Evolutionary conservation across 2,329 filamentous ascomycete genomes (phyloP).

Genomic region (Madurella fahalii): DNA sequence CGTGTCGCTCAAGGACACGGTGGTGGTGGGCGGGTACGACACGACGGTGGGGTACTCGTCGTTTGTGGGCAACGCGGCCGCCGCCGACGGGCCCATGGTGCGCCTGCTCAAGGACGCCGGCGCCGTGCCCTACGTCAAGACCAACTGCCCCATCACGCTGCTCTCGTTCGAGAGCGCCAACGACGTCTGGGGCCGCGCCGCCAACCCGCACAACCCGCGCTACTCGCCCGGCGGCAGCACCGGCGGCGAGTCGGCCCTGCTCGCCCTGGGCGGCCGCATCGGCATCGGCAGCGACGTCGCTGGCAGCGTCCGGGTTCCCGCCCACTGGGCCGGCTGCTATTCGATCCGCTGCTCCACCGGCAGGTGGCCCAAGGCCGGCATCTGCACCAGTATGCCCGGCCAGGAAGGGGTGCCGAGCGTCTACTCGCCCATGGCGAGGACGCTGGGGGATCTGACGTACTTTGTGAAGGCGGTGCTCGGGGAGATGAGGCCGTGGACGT

Average conservation of each 20-base stretch:
- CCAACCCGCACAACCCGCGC: constrained; percentile 76
- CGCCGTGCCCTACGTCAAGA: constrained; percentile 89
- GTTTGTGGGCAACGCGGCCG: constrained; percentile 63
- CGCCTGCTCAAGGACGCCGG: constrained; percentile 80
- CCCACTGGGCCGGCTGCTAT: constrained; percentile 88
- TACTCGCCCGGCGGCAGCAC: constrained; percentile 90
- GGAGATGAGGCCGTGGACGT: constrained; percentile 79
- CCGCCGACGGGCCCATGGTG: constrained; percentile 67
- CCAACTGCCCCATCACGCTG: constrained; percentile 80
- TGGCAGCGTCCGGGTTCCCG: constrained; percentile 80
- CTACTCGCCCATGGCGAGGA: constrained; percentile 89
- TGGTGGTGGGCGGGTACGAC: constrained; percentile 80
- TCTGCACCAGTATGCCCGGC: constrained; percentile 83
- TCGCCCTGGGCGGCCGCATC: constrained; percentile 79
- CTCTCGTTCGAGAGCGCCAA: constrained; percentile 79
- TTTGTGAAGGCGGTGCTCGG: constrained; percentile 72
- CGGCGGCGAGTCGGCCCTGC: constrained; percentile 76
- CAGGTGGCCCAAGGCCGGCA: constrained; percentile 81
- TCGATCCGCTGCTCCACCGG: constrained; percentile 82
- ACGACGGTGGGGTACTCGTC: constrained; percentile 74
- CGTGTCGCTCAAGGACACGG: constrained; percentile 75
- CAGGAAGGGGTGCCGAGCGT: constrained; percentile 88
- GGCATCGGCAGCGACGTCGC: constrained; percentile 90
- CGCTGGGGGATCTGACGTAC: constrained; percentile 75
- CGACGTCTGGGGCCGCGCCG: constrained; percentile 74